Base-by-base conservation (phyloP, 2,329 filamentous ascomycete genomes). In the Aureobasidium sp. region DNA sequence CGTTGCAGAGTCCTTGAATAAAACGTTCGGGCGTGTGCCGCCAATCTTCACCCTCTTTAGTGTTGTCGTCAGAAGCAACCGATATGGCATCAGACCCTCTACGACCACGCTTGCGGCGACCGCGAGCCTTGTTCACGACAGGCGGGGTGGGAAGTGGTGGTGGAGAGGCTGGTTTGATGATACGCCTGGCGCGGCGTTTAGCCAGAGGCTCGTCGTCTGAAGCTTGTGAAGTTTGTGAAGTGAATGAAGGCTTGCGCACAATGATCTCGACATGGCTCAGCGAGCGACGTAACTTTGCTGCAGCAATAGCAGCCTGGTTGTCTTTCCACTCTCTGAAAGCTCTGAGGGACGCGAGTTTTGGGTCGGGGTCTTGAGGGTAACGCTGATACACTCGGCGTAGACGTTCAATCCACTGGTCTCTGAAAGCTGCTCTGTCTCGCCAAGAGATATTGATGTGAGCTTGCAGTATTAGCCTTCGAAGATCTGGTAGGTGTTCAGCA, bases 361-460 rank as follows among this genome's bases (percentile, higher is more conserved):
- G 69, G 55, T 69, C 72, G 1, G 83, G 83, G 3, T 79, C 71
- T 24, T 74, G 66, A 17, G 72, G 74, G 2, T 73, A 75, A 17
- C 84, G 79, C 53, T 86, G 79, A 68, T 90, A 92, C 2, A 91
- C 81, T 13, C 78, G 80, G 61, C 85, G 82, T 57, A 97, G 77
- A 65, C 81, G 86, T n/a, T 82, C 79, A 55, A 86, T 86, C 90
- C 92, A 96, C 66, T 84, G 83, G 66, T 88, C 85, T 43, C 92
- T 84, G 69, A 97, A 87, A n/a, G 82, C 82, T 20, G 89, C 89
- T 46, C 93, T 85, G 70, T 91, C 85, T 65, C 91, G 87, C 90
- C 92, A 96, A 12, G 80, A 79, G 29, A 88, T 86, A 69, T 92
- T 85, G 52, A 97, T 79, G 73, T 91, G 93, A 1, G 88, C 87